Evolutionary conservation across 1,284 basidiomycete species (phyloP).

Genomic region (Ceratobasidium papillatum): DNA sequence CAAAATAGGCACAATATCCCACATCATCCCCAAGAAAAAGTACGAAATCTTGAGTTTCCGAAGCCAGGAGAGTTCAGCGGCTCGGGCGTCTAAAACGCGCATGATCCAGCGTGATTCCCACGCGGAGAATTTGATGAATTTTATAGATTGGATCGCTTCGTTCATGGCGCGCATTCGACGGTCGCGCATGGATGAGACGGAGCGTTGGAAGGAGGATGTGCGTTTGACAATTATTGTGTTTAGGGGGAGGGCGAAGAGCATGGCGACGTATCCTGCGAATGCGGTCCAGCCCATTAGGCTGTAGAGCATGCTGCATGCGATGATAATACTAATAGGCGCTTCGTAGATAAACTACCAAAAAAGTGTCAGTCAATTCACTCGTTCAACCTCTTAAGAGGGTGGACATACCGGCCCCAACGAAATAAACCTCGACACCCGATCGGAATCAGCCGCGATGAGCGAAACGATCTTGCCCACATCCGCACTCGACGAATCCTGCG

Average conservation of each 20-base stretch:
- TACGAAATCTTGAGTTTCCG: constrained; percentile 8
- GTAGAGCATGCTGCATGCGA: constrained; percentile 36
- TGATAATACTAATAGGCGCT: constrained; percentile 24
- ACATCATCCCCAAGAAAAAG: constrained; percentile 25
- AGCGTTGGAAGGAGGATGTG: constrained; percentile 7
- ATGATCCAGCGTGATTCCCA: constrained; percentile 40
- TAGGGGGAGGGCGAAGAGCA: constrained; percentile 37
- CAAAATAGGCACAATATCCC: constrained; percentile 33
- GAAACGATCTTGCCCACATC: constrained; percentile 42
- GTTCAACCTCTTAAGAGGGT: neutral
- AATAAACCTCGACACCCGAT: neutral
- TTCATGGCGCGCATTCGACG: constrained; percentile 52
- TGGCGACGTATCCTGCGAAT: constrained; percentile 37
- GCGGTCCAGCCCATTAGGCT: constrained; percentile 41
- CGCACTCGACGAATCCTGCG: constrained; percentile 39
- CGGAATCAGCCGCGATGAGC: constrained; percentile 25
- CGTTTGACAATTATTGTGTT: constrained; percentile 53
- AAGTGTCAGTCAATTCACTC: neutral
- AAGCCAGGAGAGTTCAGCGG: constrained; percentile 31
- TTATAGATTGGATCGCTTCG: constrained; percentile 42
- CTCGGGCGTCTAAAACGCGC: constrained; percentile 25
- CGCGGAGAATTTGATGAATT: constrained; percentile 43
- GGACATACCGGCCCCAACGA: neutral
- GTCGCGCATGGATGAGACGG: constrained; percentile 71
- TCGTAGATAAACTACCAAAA: constrained; percentile 64